Base-by-base conservation (phyloP, 257 asterid species). In the Ajuga chamaepitys region DNA sequence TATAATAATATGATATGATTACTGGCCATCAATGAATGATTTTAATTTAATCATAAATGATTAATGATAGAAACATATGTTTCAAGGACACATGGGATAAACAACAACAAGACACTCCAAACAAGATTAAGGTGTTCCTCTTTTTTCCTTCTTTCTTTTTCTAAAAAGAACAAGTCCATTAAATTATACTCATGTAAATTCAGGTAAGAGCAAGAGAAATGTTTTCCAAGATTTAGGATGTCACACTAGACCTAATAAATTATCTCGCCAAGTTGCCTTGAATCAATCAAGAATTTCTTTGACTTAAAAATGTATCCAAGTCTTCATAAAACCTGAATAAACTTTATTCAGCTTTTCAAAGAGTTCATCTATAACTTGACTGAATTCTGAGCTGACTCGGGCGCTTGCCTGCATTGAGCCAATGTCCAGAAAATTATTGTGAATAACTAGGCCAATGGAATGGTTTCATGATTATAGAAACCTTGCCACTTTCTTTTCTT, bases 261-360 rank as follows among this genome's bases (percentile, higher is more conserved):
- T 71, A 73, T 80, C 91, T 84, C 89, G 81, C 86, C 87, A 70
- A 82, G 95, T 82, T 80, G 91, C 86, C 85, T 83, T 78, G 68
- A 74, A 71, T 75, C 68, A 74, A 42, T 83, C 66, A 44, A 67
- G 65, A 61, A 42, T 40, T 62, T 74, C 71, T 73, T 79, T 64
- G 81, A 71, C 73, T 78, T 74, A 84, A 77, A 78, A 80, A 77
- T 78, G 74, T 78, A 70, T 74, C 82, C 83, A 82, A 80, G 79
- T 78, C 88, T 77, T 82, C 86, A 64, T 59, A 71, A 84, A 82
- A 76, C 78, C 85, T 76, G 86, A 83, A 77, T 60, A 73, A 64
- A 42, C 81, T 78, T 74, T 76, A 72, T 68, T 73, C 82, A 86
- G 82, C 89, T 74, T 86, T 73, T 74, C 74, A 61, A 85, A 53